A percentile compares a stretch with the other conserved stretches of the same genome.
Conservation (phyloP, 176 grass and related monocot genomes). For the Areca catechu region DNA sequence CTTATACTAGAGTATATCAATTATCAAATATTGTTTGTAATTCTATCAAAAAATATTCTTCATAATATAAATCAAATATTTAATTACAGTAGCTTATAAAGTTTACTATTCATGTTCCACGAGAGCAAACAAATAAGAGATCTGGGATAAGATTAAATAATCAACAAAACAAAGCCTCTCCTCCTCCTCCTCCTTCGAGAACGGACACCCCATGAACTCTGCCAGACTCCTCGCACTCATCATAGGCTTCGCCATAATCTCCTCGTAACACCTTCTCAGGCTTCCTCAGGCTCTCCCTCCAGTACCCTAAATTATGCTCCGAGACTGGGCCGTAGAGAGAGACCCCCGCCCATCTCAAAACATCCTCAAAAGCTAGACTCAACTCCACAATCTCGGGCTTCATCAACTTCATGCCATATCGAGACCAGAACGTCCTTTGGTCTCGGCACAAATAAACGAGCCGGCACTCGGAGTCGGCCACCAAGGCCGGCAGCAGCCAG, state of each 20-base stretch:
- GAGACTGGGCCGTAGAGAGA: conserved; percentile 25
- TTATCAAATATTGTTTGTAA: too few species aligned
- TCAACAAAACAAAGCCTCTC: neutral
- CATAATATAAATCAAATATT: too few species aligned
- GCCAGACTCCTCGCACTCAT: conserved; percentile 15
- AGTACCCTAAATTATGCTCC: conserved; percentile 34
- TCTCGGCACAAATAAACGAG: conserved; percentile 41
- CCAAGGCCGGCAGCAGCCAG: conserved; percentile 24
- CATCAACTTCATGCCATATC: neutral
- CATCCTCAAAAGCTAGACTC: conserved; percentile 4
- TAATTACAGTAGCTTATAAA: too few species aligned
- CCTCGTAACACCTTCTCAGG: conserved; percentile 32
- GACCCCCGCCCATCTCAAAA: conserved; percentile 30
- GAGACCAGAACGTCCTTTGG: conserved; percentile 37
- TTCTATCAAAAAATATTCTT: too few species aligned
- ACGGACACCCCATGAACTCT: conserved; percentile 29
- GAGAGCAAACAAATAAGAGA: too few species aligned
- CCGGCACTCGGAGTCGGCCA: conserved; percentile 19
- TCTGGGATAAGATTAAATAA: too few species aligned
- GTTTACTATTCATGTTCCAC: too few species aligned
- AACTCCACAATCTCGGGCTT: neutral
- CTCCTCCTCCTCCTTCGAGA: conserved; percentile 20
- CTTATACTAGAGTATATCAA: too few species aligned
- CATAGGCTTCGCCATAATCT: conserved; percentile 18
- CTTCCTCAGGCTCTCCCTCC: conserved; percentile 28